phyloP scores from a whole-genome alignment of 495 filamentous ascomycete species.

The Xylaria curta region DNA sequence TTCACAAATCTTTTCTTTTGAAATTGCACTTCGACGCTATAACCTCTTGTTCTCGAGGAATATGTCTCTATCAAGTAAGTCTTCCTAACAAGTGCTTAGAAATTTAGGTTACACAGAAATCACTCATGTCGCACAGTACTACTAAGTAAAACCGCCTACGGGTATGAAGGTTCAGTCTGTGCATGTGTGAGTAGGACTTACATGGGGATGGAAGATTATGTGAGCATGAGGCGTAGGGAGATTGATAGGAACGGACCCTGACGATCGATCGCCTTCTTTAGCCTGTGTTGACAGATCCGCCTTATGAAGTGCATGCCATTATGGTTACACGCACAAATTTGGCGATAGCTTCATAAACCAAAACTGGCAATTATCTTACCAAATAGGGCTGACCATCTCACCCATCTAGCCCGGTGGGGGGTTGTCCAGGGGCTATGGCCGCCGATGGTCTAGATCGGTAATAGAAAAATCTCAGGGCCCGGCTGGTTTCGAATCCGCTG shows the following conservation, averaged over 20 bases:
- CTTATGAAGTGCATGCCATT: neutral
- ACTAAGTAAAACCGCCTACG: neutral
- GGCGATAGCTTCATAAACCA: neutral
- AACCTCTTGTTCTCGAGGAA: neutral
- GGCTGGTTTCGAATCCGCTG: neutral
- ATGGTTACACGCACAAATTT: neutral
- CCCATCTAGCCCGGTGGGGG: neutral
- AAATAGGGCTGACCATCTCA: neutral
- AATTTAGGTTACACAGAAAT: neutral
- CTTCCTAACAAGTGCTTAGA: neutral
- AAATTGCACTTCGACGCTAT: neutral
- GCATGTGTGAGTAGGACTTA: neutral
- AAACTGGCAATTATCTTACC: neutral
- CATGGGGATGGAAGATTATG: slow-evolving; percentile 1
- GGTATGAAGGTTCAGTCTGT: neutral
- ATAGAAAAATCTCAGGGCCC: neutral
- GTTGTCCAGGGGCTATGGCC: neutral
- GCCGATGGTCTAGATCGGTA: slow-evolving; percentile 5
- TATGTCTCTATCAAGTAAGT: neutral
- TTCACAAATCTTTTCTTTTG: neutral
- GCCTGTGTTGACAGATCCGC: neutral
- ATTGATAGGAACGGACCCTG: neutral
- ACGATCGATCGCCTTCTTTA: neutral
- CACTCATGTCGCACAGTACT: neutral
- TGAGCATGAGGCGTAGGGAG: neutral